These are phyloP conservation scores for Kluyveromyces marxianus DNA, from an alignment of 1,139 yeast species.

Conservation along the genomic window DNA sequence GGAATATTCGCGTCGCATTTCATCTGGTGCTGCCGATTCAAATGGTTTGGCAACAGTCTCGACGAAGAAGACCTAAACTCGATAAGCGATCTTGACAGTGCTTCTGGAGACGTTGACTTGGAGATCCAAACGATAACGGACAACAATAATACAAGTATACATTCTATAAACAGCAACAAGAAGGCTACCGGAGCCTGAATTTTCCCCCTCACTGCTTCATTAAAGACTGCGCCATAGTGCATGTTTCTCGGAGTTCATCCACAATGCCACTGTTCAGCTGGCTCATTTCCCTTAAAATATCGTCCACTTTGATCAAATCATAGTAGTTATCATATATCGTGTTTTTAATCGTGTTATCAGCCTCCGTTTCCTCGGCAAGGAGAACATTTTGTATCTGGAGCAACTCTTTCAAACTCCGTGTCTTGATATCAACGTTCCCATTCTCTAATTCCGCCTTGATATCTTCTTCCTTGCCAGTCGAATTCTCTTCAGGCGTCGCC, in stretches of 20 bases:
- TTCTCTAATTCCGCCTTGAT: background rate
- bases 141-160: background rate
- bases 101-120: background rate
- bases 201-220: background rate
- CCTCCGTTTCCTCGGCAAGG: conserved; percentile 36
- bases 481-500: too few species aligned
- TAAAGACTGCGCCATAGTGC: conserved; percentile 1
- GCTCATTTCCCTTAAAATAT: conserved; percentile 30
- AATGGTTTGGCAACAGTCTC: conserved; percentile 27
- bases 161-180: too few species aligned
- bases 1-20: conserved; percentile 69
- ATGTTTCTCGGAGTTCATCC: conserved; percentile 9
- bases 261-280: conserved; percentile 10
- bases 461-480: background rate
- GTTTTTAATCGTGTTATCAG: conserved; percentile 41
- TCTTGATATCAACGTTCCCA: conserved; percentile 12
- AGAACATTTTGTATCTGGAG: conserved; percentile 36
- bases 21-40: conserved; percentile 61
- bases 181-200: too few species aligned
- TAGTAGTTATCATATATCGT: conserved; percentile 46
- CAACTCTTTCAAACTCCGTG: conserved; percentile 35
- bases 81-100: background rate
- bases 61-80: background rate
- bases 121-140: background rate
- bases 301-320: conserved; percentile 42